These are phyloP conservation scores for Entomortierella beljakovae DNA, from an alignment of 192 early-diverging fungal genomes.

Conservation along the genomic window DNA sequence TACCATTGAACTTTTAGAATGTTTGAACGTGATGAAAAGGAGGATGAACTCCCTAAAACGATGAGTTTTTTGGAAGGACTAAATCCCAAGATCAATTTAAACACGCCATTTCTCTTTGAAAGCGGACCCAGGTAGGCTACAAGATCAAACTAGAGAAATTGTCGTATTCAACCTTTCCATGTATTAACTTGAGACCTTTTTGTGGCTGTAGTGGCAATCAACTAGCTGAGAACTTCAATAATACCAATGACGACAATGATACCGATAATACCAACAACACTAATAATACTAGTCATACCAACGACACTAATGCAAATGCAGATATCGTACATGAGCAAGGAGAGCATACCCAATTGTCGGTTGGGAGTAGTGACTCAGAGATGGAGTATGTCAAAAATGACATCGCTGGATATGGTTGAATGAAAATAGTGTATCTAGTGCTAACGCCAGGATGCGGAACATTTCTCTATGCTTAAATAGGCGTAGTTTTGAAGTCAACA, in stretches of 20 bases:
- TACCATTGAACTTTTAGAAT: slow-evolving; percentile 13
- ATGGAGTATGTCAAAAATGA: slow-evolving; percentile 29
- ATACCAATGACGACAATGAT: neutral
- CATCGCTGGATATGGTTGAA: neutral
- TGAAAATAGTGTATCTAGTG: neutral
- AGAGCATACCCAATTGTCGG: slow-evolving; percentile 8
- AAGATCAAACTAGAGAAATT: too few relatives aligned
- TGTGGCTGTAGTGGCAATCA: neutral
- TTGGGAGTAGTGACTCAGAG: slow-evolving; percentile 38
- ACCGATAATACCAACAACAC: neutral
- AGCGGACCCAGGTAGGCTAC: slow-evolving; percentile 10
- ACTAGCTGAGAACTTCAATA: neutral
- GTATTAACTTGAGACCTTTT: neutral
- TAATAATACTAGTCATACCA: neutral
- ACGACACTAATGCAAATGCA: slow-evolving; percentile 4
- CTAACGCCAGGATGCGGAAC: neutral
- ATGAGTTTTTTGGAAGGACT: slow-evolving; percentile 44
- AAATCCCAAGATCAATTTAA: neutral
- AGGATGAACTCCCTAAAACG: slow-evolving; percentile 44
- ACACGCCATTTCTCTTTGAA: slow-evolving; percentile 24
- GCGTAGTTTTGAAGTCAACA: slow-evolving; percentile 45
- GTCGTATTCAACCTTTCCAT: too few relatives aligned
- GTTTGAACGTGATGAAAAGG: slow-evolving; percentile 51
- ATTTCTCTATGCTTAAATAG: slow-evolving; percentile 1
- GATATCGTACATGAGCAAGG: neutral